Conservation (phyloP, 1,139 yeast genomes). For the Hemisphaericaspora xylanilytica region DNA sequence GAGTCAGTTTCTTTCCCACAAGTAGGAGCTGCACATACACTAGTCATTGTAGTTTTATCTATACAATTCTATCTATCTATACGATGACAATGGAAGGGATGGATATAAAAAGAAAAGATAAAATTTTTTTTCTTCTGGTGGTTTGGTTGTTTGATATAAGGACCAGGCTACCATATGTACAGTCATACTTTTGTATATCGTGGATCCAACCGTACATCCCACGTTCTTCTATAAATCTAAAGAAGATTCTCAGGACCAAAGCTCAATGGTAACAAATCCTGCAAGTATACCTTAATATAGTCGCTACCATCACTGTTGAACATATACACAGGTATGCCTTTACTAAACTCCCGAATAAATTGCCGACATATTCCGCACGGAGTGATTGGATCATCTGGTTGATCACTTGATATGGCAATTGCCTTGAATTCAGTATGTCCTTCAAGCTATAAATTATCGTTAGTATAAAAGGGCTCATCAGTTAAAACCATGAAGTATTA, state of each 20-base stretch:
- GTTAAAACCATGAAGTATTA: slow-evolving; percentile 7
- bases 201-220: too few relatives aligned
- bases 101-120: not conserved
- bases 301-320: slow-evolving; percentile 52
- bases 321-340: slow-evolving; percentile 57
- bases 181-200: too few relatives aligned
- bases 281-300: slow-evolving; percentile 41
- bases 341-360: slow-evolving; percentile 72
- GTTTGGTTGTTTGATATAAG: too few relatives aligned
- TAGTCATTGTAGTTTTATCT: not conserved
- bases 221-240: not conserved
- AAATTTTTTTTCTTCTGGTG: not conserved
- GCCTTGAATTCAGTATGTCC: slow-evolving; percentile 52
- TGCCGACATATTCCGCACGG: slow-evolving; percentile 98
- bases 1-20: slow-evolving; percentile 84
- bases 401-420: slow-evolving; percentile 71
- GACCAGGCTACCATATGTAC: too few relatives aligned
- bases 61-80: not conserved
- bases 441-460: slow-evolving; percentile 25
- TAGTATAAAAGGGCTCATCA: slow-evolving; percentile 2
- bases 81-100: not conserved
- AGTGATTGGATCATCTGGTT: slow-evolving; percentile 51
- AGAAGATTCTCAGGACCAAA: slow-evolving; percentile 78
- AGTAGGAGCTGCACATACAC: slow-evolving; percentile 63
- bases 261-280: slow-evolving; percentile 74